Conservation (phyloP, 441 rosid genomes). For the Metrosideros polymorpha region DNA sequence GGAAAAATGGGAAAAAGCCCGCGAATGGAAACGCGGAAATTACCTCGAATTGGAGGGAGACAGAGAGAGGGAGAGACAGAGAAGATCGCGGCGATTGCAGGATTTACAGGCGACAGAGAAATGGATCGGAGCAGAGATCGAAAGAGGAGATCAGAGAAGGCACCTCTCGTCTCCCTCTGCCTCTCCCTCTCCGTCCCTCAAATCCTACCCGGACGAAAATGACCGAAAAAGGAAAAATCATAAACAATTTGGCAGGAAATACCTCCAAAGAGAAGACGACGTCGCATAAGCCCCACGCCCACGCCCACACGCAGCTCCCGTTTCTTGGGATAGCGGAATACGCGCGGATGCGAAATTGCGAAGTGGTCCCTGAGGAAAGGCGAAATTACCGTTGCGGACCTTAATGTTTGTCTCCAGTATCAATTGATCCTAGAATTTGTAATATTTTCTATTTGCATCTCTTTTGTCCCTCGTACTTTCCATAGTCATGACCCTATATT, state of each 20-base stretch:
- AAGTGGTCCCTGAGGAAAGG: neutral
- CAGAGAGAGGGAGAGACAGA: neutral
- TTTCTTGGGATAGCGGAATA: too few species aligned
- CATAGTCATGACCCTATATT: too few species aligned
- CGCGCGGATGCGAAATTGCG: too few species aligned
- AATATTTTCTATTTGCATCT: neutral
- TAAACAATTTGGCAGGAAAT: neutral
- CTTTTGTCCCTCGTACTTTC: neutral
- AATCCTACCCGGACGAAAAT: neutral
- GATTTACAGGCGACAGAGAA: neutral
- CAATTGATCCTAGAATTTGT: neutral
- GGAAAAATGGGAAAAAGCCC: neutral
- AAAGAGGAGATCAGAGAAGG: neutral
- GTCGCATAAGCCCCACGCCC: neutral
- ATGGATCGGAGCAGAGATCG: neutral
- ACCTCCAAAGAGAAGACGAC: neutral
- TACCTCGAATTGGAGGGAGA: neutral
- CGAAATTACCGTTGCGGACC: neutral
- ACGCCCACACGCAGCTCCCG: too few species aligned
- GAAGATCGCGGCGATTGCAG: neutral
- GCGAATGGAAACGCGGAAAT: neutral
- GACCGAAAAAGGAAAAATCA: accelerated
- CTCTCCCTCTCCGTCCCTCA: neutral
- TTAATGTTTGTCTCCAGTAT: neutral
- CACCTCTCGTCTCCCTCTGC: neutral